A percentile compares a stretch with the other conserved stretches of the same genome.
Conservation (phyloP, 225 moss, liverwort and hornwort genomes). For the Pseudoscleropodium purum region DNA sequence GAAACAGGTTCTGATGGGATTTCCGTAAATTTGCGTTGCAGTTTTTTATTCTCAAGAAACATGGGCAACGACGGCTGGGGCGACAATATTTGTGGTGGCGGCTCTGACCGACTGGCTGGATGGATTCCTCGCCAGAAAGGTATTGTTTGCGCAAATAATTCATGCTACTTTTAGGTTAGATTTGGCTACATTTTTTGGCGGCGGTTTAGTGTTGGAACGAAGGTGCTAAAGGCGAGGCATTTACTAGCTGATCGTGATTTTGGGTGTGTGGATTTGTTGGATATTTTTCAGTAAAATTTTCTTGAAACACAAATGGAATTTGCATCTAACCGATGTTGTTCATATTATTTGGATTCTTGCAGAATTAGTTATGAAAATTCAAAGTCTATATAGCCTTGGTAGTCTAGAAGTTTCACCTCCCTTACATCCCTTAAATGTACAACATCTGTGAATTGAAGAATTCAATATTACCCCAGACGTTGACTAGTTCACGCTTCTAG, state of each 20-base stretch:
- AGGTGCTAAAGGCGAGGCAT: no score
- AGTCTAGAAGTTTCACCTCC: neutral
- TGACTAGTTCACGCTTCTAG: neutral
- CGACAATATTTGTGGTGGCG: constrained; percentile 76
- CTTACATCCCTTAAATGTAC: neutral
- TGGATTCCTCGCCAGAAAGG: constrained; percentile 90
- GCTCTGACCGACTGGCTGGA: constrained; percentile 97
- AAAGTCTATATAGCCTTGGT: neutral
- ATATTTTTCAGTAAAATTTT: neutral
- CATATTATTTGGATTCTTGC: neutral
- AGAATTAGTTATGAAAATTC: neutral
- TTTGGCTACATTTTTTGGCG: neutral
- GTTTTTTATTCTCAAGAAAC: constrained; percentile 73
- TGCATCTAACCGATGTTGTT: neutral
- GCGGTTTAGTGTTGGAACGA: neutral
- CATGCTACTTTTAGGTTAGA: neutral
- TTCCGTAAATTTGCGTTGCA: neutral
- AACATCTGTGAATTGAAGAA: neutral
- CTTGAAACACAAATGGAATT: neutral
- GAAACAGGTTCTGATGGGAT: neutral
- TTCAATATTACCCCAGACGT: no score
- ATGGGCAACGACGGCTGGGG: constrained; percentile 80
- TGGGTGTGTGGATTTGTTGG: neutral
- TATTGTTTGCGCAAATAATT: neutral
- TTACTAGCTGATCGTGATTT: neutral